Evolutionary conservation across 2,329 filamentous ascomycete genomes (phyloP).

Genomic region (Nigrospora sphaerica): DNA sequence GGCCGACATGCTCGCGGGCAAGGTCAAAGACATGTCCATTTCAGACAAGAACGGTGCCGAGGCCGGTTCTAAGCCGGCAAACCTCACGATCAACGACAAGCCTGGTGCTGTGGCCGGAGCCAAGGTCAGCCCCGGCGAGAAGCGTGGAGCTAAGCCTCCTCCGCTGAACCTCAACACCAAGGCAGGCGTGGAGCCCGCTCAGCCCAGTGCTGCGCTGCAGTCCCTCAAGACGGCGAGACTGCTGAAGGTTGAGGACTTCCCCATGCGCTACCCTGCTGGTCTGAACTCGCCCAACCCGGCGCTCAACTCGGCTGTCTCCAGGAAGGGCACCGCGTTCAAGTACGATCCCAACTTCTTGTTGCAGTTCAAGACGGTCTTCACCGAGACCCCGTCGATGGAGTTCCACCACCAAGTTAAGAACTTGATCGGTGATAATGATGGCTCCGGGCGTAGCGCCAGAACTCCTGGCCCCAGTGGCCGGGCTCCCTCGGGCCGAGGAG

Average conservation of each 20-base stretch:
- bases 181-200: constrained; percentile 71
- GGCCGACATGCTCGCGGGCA: constrained; percentile 42
- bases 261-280: constrained; percentile 39
- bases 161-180: constrained; percentile 86
- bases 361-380: constrained; percentile 94
- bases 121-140: constrained; percentile 52
- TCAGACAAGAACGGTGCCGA: constrained; percentile 25
- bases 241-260: constrained; percentile 31
- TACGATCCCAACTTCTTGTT: constrained; percentile 94
- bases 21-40: constrained; percentile 17
- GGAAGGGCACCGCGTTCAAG: constrained; percentile 79
- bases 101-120: constrained; percentile 36
- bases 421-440: constrained; percentile 72
- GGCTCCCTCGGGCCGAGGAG: constrained; percentile 45
- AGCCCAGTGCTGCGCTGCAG: constrained; percentile 90
- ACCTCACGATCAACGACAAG: constrained; percentile 45
- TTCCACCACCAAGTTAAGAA: constrained; percentile 88
- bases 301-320: constrained; percentile 71
- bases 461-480: constrained; percentile 43
- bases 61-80: constrained; percentile 42
- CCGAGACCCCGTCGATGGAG: constrained; percentile 89
- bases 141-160: constrained; percentile 67
- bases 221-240: constrained; percentile 88
- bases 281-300: constrained; percentile 89
- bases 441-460: constrained; percentile 55